Evolutionary conservation across 208 protist genomes (phyloP), one percentile per base, ranked within the genome.

Genomic region (Crithidia sp.): DNA sequence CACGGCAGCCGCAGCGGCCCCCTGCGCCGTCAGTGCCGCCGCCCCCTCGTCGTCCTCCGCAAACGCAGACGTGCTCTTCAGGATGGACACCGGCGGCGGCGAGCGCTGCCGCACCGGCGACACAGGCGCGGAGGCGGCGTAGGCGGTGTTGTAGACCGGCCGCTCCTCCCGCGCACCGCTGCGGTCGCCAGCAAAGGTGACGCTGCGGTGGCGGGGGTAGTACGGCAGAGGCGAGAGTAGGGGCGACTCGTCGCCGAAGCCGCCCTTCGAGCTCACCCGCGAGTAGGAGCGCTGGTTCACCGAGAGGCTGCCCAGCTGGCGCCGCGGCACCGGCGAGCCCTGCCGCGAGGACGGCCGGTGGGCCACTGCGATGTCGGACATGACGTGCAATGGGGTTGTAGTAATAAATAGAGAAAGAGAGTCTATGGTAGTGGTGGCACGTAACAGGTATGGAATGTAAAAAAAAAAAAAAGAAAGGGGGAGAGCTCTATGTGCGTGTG

Each of bases 211-310:
- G 9, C 85, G 84, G 13, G 92, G 86, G 81, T 90, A 94, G 61
- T 86, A 84, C 12, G 92, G 92, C 39, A 96, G 68, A 47, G 92
- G 92, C 2, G 92, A 96, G 55, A 92, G 56, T 49, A 93, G 80
- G 55, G 84, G 84, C 28, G 85, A 90, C 10, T 93, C 92, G 55
- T 89, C 83, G 19, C 86, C 86, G 47, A 85, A 72, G 17, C 72
- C 64, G 36, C 86, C 77, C 37, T 83, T 87, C 19, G 87, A 88
- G 66, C 88, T 87, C 52, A 89, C 45, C 16, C 90, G 88, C 5
- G 92, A 96, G 80, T 94, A 95, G 28, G 92, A 96, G 58, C 92
- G 88, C 71, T 94, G 86, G 64, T 94, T 96, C 5, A 82, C 78
- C 55, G 82, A 74, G n/a, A 95, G 82, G n/a, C 81, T 70, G 28